Evolutionary conservation across 768 basidiomycete species (phyloP).

Genomic region (Termitomyces sp.): DNA sequence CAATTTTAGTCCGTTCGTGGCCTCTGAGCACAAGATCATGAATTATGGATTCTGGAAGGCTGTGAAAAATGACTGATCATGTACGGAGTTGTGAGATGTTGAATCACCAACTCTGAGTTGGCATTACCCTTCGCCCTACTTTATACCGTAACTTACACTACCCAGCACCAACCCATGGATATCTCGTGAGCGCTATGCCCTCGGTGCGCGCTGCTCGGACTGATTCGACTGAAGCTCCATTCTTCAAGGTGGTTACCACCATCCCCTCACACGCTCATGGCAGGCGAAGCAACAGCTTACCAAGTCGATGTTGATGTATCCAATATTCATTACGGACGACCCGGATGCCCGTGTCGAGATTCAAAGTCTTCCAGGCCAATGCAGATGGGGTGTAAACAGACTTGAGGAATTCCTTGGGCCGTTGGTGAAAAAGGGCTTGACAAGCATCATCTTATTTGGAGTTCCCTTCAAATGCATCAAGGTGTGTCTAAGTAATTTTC

Average conservation of each 20-base stretch:
- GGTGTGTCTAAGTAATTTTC: conserved; percentile 29
- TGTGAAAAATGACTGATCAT: background rate
- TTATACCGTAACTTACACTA: background rate
- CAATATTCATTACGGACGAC: conserved; percentile 96
- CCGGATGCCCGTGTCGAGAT: conserved; percentile 80
- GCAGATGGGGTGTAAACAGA: conserved; percentile 92
- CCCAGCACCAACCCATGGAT: conserved; percentile 24
- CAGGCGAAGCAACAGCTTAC: conserved; percentile 76
- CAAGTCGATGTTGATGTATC: conserved; percentile 98
- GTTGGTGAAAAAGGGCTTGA: conserved; percentile 82
- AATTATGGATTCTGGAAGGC: background rate
- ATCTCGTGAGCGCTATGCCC: conserved; percentile 32
- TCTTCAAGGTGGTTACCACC: conserved; percentile 90
- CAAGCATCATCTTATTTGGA: conserved; percentile 92
- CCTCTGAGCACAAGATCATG: background rate
- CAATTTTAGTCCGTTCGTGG: background rate
- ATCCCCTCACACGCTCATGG: conserved; percentile 84
- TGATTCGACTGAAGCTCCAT: conserved; percentile 50
- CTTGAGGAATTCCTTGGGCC: conserved; percentile 85
- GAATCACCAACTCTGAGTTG: background rate
- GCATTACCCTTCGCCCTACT: background rate
- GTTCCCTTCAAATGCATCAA: conserved; percentile 80
- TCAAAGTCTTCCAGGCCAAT: conserved; percentile 74
- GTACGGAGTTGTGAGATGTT: background rate
- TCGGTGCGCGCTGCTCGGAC: background rate